phyloP scores from a whole-genome alignment of 1,284 basidiomycete species.

The Boletus sp. region DNA sequence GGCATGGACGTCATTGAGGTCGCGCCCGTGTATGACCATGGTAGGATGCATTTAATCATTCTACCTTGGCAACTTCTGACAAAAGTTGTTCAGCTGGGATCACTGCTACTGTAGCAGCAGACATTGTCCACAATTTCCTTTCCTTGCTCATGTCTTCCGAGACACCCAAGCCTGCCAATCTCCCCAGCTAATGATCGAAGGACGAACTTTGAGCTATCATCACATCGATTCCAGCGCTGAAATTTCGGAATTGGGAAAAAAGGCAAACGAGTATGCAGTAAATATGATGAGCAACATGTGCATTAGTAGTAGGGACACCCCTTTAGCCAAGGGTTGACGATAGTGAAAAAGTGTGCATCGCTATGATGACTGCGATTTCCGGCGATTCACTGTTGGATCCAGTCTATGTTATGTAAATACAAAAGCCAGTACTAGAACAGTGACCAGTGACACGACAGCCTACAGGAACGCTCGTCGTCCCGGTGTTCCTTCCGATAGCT shows the following conservation, averaged over 20 bases:
- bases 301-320: too few relatives aligned
- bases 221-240: neutral
- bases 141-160: constrained; percentile 44
- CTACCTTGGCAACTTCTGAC: constrained; percentile 33
- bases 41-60: constrained; percentile 25
- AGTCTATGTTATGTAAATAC: too few relatives aligned
- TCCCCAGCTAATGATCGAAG: constrained; percentile 8
- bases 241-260: neutral
- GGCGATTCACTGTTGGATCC: too few relatives aligned
- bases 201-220: constrained; percentile 23
- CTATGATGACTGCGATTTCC: too few relatives aligned
- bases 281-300: neutral
- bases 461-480: too few relatives aligned
- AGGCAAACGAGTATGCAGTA: neutral
- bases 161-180: constrained; percentile 23
- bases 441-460: too few relatives aligned
- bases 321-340: too few relatives aligned
- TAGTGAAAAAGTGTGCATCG: too few relatives aligned
- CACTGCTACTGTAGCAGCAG: constrained; percentile 58
- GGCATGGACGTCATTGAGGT: constrained; percentile 62
- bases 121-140: constrained; percentile 59
- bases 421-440: too few relatives aligned
- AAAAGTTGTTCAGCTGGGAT: constrained; percentile 45
- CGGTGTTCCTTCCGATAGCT: too few relatives aligned
- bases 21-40: constrained; percentile 74